Base-by-base conservation (phyloP, 2,329 filamentous ascomycete species). In the Pseudogymnoascus sp. region DNA sequence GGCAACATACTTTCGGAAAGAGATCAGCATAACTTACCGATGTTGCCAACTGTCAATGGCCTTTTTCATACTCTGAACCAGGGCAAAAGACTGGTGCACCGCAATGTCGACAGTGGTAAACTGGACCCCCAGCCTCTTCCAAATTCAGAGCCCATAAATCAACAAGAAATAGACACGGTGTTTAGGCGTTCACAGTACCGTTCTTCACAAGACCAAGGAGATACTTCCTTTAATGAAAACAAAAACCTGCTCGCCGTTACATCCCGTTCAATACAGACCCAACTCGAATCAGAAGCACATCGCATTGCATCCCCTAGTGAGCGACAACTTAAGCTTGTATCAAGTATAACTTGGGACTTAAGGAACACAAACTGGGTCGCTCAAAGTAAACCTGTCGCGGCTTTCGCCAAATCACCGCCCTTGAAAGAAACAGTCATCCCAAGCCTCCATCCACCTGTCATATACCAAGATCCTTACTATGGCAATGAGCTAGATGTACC, bases 391-490 rank as follows among this genome's bases (percentile, higher is more conserved):
- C 34, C 23, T 21, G 36, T 64, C 3, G 56, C 67, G 28, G 16
- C 70, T 60, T 31, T 60, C n/a, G 59, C 59, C 36, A 60, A 67
- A 21, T 61, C 74, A 3, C 78, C 82, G 28, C 81, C 81, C 2
- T 72, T 75, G 1, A 64, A 64, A 53, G 66, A 78, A 50, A 81
- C 79, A 68, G 78, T 91, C 1, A 71, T 77, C 2, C 76, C 77
- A 1, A 88, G 85, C 0, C 81, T 91, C 73, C 75, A 80, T 7
- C 89, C 89, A 0, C 80, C 87, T 64, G 82, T 89, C 12, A 82
- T 97, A 59, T 96, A 96, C 67, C 90, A 92, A 73, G 87, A 92
- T 71, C 88, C 93, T 0, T 93, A 88, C 70, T 97, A 96, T 72
- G 90, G 92, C 69, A 82, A 90, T 28, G 91, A 96, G 66, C 82